Evolutionary conservation across 768 basidiomycete genomes (phyloP), one percentile per base, ranked within the genome.

Genomic region (Pleurotus giganteus): DNA sequence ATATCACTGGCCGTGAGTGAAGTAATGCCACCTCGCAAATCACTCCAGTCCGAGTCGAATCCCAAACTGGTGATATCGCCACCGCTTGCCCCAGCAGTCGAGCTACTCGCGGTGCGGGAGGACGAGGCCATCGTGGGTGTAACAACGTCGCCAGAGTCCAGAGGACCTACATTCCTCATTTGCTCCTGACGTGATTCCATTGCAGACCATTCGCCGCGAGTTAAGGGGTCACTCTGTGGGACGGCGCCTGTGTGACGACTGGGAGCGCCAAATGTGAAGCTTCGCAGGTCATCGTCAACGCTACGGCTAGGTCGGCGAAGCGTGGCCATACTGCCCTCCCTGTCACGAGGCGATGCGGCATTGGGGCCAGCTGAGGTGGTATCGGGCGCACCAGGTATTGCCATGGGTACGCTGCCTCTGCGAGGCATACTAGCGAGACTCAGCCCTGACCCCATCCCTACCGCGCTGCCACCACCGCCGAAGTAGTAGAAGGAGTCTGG

Each of bases 381-480:
- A 4, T 29, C 31, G 4, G 66, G 60, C 3, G 66, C 63, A 15
- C 73, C 76, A 15, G 84, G 80, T 11, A 86, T 85, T 37, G 76
- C 74, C 70, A 85, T 80, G n/a, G 86, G 84, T 13, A 81, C 61
- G 60, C 85, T 87, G 11, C 81, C 81, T 55, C 81, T 74, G 53
- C 83, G 74, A 36, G 55, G 58, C 59, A 0, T 64, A 28, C 23
- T 66, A 63, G 54, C 64, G 26, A 17, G 61, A 47, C 53, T 68
- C 60, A 37, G 68, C 64, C 59, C 61, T 60, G 47, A 64, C 42
- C 62, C 62, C 45, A 64, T 50, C 44, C 61, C 58, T 29, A 63
- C 55, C 51, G 64, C 49, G 43, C 60, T 65, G 8, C 64, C 63
- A 37, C 58, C 58, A 51, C 61, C 65, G 29, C 34, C 47, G 37